Conservation (phyloP, 345 rosid genomes). For the Brassica cretica region DNA sequence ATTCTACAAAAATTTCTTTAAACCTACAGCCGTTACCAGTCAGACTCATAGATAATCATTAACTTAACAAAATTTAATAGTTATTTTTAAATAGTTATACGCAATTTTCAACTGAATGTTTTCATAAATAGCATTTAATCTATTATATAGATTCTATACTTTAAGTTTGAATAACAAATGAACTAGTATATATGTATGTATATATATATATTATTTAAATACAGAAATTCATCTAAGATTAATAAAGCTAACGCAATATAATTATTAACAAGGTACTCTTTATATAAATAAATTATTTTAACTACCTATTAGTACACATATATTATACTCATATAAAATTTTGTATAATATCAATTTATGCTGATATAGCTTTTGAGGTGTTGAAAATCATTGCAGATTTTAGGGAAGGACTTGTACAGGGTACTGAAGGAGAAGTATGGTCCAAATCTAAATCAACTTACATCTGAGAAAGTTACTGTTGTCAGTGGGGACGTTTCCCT, state of each 20-base stretch:
- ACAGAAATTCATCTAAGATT: background rate
- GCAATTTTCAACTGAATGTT: background rate
- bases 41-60: no score
- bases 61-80: background rate
- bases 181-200: background rate
- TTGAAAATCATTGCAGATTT: slow-evolving; percentile 16
- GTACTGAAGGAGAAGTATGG: slow-evolving; percentile 37
- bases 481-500: slow-evolving; percentile 31
- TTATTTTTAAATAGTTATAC: background rate
- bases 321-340: background rate
- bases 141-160: background rate
- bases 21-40: no score
- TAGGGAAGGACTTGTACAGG: slow-evolving; percentile 32
- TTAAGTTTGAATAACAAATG: background rate
- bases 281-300: background rate
- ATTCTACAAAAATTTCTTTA: no score
- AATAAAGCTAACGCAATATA: background rate
- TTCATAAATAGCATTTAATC: background rate
- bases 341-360: background rate
- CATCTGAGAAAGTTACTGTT: slow-evolving; percentile 16
- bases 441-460: slow-evolving; percentile 16
- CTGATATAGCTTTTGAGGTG: background rate
- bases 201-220: background rate
- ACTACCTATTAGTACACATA: background rate
- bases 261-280: background rate